These are phyloP conservation scores for Aureobasidium zeae DNA, from an alignment of 2,329 filamentous ascomycete species.

Conservation along the genomic window DNA sequence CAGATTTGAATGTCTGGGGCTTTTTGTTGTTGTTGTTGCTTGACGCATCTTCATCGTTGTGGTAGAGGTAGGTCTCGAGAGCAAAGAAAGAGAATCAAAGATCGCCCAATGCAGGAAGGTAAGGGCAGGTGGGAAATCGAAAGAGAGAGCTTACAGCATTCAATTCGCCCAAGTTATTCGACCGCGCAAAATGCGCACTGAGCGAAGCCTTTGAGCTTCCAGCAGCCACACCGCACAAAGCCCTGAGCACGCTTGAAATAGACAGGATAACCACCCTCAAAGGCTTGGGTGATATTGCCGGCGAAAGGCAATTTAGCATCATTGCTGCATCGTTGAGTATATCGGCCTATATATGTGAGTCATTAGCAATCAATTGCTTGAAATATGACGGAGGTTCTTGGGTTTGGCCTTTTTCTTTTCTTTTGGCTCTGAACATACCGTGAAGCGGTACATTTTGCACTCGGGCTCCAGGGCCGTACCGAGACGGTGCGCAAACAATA, in stretches of 20 bases:
- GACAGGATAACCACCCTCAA: conserved; percentile 50
- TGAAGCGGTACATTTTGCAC: conserved; percentile 79
- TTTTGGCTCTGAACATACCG: conserved; percentile 27
- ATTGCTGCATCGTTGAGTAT: conserved; percentile 82
- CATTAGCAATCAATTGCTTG: neutral
- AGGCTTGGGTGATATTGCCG: conserved; percentile 56
- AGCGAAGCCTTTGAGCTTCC: conserved; percentile 84
- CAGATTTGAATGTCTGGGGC: too few species aligned
- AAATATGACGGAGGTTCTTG: neutral
- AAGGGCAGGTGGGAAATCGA: too few species aligned
- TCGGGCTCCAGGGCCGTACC: conserved; percentile 80
- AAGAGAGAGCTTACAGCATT: conserved; percentile 74
- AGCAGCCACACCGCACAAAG: conserved; percentile 80
- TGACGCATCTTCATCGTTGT: too few species aligned
- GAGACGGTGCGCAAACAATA: conserved; percentile 73
- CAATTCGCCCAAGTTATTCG: conserved; percentile 81
- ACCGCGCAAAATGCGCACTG: conserved; percentile 81
- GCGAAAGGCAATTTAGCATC: conserved; percentile 75
- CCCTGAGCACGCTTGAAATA: conserved; percentile 51
- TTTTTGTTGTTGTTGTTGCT: too few species aligned
- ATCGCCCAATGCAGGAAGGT: too few species aligned
- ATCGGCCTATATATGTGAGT: conserved; percentile 52
- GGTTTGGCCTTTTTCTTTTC: too few species aligned
- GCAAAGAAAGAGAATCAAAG: too few species aligned
- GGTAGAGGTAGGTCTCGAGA: too few species aligned